These are phyloP conservation scores for Erythrophleum fordii DNA, from an alignment of 306 rosid genomes.

Conservation along the genomic window DNA sequence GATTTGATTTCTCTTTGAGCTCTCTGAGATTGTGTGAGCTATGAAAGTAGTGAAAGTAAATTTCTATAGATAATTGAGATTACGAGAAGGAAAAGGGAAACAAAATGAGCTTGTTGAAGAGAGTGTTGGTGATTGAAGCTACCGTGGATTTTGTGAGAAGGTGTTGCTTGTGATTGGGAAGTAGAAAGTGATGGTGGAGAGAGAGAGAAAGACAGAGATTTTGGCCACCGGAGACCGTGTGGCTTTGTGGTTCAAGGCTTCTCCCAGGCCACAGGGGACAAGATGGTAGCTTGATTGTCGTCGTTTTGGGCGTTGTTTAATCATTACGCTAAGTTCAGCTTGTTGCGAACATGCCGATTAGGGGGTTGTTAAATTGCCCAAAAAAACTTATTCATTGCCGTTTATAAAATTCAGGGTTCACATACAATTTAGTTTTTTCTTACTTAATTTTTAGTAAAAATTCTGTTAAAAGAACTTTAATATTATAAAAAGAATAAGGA, in stretches of 20 bases:
- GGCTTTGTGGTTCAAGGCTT: not conserved
- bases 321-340: not conserved
- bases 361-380: not conserved
- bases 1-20: not conserved
- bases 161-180: slow-evolving; percentile 4
- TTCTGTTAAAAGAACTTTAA: too few relatives aligned
- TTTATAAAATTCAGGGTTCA: too few relatives aligned
- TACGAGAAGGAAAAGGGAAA: not conserved
- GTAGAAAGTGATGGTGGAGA: not conserved
- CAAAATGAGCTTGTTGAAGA: not conserved
- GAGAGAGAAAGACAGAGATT: not conserved
- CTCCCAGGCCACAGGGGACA: slow-evolving; percentile 1
- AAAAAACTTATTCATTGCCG: too few relatives aligned
- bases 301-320: slow-evolving; percentile 10
- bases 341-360: not conserved
- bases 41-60: not conserved
- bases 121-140: not conserved
- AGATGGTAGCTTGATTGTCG: slow-evolving; percentile 27
- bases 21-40: slow-evolving; percentile 8
- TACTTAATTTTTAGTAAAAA: too few relatives aligned
- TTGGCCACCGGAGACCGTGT: not conserved
- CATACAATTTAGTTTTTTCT: too few relatives aligned
- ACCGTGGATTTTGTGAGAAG: too few relatives aligned
- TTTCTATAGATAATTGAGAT: not conserved
- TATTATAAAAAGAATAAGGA: too few relatives aligned